Base-by-base conservation (phyloP, 768 basidiomycete genomes). In the Leucogyrophana mollusca region DNA sequence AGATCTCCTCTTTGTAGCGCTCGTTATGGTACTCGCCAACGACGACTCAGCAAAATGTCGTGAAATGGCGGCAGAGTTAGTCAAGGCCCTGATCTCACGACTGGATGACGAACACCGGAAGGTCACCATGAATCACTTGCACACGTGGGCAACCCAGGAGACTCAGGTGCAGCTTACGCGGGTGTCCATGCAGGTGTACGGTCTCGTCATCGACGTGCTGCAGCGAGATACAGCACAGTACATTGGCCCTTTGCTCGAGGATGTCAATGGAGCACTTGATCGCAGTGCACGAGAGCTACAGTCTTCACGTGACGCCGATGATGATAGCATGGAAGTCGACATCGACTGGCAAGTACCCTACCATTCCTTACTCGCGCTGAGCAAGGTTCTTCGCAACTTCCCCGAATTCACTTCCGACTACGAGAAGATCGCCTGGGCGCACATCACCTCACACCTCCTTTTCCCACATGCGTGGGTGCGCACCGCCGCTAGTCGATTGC, bases 381-480 rank as follows among this genome's bases (percentile, higher is more conserved):
- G 71, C 41, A 94, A 91, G 60, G 59, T 83, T 25, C 62, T 88
- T 25, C 76, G 72, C 22, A 69, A 80, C 16, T 76, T 79, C 50
- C 79, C 86, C 4, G 72, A 76, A 40, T 57, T 73, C 35, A 69
- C 72, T 3, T 68, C 60, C 2, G 64, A 77, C 30, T 67, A 71
- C 8, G 27, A 7, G 27, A 70, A 64, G 46, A 69, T 90, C 1
- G 61, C 73, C 1, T 95, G 94, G 93, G 55, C 67, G 9, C 58
- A 72, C 1, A 73, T 96, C 34, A 70, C 80, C 18, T 55, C 70
- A 0, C 83, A 88, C 56, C 78, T 97, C 3, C 72, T 87, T 2
- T 97, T 86, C 68, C 94, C 94, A 4, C 96, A 99, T 63, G 80
- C 90, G 4, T 97, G 94, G 95, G 93, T 96, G 0, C 85, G 94